A percentile compares a stretch with the other conserved stretches of the same genome.
phyloP scores from a whole-genome alignment of 1,139 yeast genomes.

The Geotrichum citri-aurantii region DNA sequence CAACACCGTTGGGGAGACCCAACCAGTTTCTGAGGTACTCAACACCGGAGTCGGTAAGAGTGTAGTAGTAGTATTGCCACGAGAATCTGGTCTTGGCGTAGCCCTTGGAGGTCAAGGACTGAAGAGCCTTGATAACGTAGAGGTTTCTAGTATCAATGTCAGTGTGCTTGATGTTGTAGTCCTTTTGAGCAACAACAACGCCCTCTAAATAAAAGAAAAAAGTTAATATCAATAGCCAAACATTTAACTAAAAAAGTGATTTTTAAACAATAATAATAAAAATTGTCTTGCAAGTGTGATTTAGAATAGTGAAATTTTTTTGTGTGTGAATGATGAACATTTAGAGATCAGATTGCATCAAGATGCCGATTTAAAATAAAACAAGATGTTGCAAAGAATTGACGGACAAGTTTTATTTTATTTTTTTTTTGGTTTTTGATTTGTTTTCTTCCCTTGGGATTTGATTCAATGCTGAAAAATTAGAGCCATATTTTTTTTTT shows the following conservation, averaged over 20 bases:
- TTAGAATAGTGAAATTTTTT: too few species aligned
- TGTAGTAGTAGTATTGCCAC: slow-evolving; percentile 99
- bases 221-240: slow-evolving; percentile 2
- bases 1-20: slow-evolving; percentile 97
- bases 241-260: too few species aligned
- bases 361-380: not conserved
- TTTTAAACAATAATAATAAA: too few species aligned
- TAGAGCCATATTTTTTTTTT: too few species aligned
- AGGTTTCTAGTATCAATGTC: slow-evolving; percentile 97
- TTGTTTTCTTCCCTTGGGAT: too few species aligned
- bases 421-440: too few species aligned
- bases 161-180: slow-evolving; percentile 96
- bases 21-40: slow-evolving; percentile 97
- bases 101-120: slow-evolving; percentile 98
- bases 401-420: too few species aligned
- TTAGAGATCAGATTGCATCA: not conserved
- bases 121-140: slow-evolving; percentile 98
- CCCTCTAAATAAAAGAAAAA: slow-evolving; percentile 58
- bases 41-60: slow-evolving; percentile 99
- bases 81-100: slow-evolving; percentile 99
- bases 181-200: slow-evolving; percentile 99
- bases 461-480: too few species aligned
- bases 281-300: not conserved
- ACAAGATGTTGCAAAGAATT: too few species aligned
- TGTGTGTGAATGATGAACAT: too few species aligned